phyloP scores from a whole-genome alignment of 2,329 filamentous ascomycete genomes.

The Cladosporium sp. region DNA sequence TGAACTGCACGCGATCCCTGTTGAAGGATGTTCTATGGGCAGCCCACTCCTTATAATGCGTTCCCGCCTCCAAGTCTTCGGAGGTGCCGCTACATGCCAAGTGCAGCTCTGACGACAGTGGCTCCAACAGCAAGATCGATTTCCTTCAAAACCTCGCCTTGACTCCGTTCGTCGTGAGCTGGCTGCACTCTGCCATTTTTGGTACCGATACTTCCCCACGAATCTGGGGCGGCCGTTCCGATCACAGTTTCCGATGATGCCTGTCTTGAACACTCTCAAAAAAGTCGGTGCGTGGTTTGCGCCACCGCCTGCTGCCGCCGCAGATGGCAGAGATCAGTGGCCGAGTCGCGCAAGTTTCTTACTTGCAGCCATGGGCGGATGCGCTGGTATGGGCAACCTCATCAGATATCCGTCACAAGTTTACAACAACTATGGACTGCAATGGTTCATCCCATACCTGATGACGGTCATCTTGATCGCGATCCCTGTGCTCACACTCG shows the following conservation, averaged over 20 bases:
- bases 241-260: not conserved
- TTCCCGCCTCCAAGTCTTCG: not conserved
- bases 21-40: not conserved
- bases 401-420: conserved; percentile 56
- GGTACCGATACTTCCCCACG: not conserved
- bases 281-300: conserved; percentile 29
- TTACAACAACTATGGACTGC: conserved; percentile 57
- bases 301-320: conserved; percentile 18
- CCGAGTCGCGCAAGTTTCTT: conserved; percentile 53
- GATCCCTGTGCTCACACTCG: conserved; percentile 53
- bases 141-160: not conserved
- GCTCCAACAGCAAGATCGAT: not conserved
- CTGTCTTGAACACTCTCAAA: not conserved
- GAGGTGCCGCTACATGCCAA: conserved; percentile 6
- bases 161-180: not conserved
- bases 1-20: not conserved
- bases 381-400: conserved; percentile 54
- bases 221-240: not conserved
- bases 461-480: conserved; percentile 53
- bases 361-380: conserved; percentile 56
- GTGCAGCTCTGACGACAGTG: conserved; percentile 3
- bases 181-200: not conserved
- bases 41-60: not conserved
- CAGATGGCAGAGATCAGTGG: conserved; percentile 51
- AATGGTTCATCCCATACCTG: conserved; percentile 59